These are phyloP conservation scores for Vanrija pseudolonga DNA, from an alignment of 1,284 basidiomycete genomes.

Conservation along the genomic window DNA sequence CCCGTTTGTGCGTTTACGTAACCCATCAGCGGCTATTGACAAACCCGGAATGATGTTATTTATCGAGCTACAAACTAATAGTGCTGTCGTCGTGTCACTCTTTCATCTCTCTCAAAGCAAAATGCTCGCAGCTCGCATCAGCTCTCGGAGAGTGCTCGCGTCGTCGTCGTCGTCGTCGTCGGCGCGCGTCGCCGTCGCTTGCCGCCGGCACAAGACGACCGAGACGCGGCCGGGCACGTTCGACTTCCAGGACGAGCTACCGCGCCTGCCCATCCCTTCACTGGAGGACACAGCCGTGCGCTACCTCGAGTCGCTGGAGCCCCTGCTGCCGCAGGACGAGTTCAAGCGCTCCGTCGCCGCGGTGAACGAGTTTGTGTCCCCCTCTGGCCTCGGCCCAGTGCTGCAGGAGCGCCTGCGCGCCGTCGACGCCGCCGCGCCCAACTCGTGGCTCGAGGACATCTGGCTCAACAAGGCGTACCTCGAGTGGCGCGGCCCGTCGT, in stretches of 20 bases:
- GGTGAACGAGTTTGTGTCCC: slow-evolving; percentile 1
- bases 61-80: no score
- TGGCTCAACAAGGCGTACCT: slow-evolving; percentile 17
- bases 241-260: slow-evolving; percentile 6
- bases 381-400: slow-evolving; percentile 4
- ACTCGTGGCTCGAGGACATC: slow-evolving; percentile 16
- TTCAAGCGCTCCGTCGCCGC: slow-evolving; percentile 2
- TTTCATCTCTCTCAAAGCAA: no score
- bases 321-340: slow-evolving; percentile 2
- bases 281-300: slow-evolving; percentile 9
- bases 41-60: no score
- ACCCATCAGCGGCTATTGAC: no score
- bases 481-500: slow-evolving; percentile 10
- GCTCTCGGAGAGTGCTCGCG: no score
- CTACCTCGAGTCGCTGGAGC: slow-evolving; percentile 10
- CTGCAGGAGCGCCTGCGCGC: slow-evolving; percentile 10
- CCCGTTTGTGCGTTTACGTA: no score
- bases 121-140: no score
- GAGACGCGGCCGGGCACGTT: slow-evolving; percentile 1
- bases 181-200: no score
- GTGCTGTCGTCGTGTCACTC: no score
- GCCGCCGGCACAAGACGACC: no score
- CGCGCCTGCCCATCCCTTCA: slow-evolving; percentile 9
- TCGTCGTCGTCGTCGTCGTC: no score
- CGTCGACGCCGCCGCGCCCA: slow-evolving; percentile 9